Percentiles rank a stretch among this genome's conserved stretches.
Evolutionary conservation across 257 asterid genomes (phyloP).

Genomic region (Avicennia marina): DNA sequence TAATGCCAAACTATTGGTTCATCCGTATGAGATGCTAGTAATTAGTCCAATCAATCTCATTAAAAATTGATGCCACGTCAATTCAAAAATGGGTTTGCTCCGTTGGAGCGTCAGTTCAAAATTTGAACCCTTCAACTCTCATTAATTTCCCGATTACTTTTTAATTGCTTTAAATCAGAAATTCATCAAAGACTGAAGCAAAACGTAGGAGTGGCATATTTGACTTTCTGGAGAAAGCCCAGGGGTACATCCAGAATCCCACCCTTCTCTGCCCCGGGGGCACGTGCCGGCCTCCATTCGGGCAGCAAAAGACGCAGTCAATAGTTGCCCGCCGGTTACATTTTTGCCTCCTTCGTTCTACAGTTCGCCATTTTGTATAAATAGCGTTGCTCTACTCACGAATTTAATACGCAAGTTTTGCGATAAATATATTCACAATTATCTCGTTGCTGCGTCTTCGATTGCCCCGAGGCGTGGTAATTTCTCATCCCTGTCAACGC

Average conservation of each 20-base stretch:
- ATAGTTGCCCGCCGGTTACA: slow-evolving; percentile 44
- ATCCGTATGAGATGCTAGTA: no score
- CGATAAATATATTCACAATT: slow-evolving; percentile 9
- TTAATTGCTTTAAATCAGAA: neutral
- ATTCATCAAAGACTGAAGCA: neutral
- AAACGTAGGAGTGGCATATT: no score
- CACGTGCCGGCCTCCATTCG: slow-evolving; percentile 42
- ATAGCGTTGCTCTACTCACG: neutral
- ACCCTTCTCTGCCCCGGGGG: slow-evolving; percentile 28
- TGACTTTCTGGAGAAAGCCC: no score
- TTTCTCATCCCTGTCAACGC: slow-evolving; percentile 1
- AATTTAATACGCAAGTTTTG: slow-evolving; percentile 5
- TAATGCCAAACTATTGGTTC: no score
- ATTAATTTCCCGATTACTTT: neutral
- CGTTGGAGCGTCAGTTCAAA: slow-evolving; percentile 22
- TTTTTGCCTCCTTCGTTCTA: neutral
- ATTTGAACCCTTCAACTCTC: slow-evolving; percentile 25
- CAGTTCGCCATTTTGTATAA: neutral
- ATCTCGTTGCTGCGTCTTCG: slow-evolving; percentile 20
- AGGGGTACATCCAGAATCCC: slow-evolving; percentile 24
- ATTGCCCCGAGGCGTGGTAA: slow-evolving; percentile 26
- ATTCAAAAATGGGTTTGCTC: slow-evolving; percentile 16
- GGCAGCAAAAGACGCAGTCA: slow-evolving; percentile 43
- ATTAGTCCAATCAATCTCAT: no score
- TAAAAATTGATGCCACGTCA: no score